phyloP scores from a whole-genome alignment of 148 eudicot species.

The Dianthus caryophyllus region DNA sequence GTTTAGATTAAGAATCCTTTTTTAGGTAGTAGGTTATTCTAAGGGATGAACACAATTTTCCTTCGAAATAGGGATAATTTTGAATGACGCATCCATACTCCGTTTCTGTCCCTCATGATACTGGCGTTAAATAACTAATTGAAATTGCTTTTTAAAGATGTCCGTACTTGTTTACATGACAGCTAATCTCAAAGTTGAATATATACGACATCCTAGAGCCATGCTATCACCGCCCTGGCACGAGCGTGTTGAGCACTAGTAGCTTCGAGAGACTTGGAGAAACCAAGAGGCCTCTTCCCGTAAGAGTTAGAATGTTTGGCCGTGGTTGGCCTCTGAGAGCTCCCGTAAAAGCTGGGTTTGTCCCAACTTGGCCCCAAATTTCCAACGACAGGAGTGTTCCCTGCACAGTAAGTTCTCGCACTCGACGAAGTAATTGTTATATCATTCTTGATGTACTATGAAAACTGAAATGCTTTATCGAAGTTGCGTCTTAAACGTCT shows the following conservation, averaged over 20 bases:
- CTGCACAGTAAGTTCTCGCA: constrained; percentile 71
- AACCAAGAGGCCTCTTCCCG: constrained; percentile 73
- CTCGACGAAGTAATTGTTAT: neutral
- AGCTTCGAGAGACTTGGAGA: constrained; percentile 76
- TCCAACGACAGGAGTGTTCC: constrained; percentile 43
- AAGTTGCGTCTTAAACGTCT: neutral
- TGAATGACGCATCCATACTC: no score
- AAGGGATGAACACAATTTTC: no score
- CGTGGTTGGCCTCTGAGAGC: constrained; percentile 96
- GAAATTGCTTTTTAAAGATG: no score
- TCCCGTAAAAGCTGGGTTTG: constrained; percentile 68
- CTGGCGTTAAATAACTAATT: no score
- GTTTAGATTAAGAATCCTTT: no score
- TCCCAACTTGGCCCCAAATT: constrained; percentile 86
- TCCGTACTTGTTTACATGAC: constrained; percentile 5
- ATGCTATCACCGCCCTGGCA: constrained; percentile 53
- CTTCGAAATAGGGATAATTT: no score
- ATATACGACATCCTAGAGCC: constrained; percentile 82
- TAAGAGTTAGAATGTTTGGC: constrained; percentile 86
- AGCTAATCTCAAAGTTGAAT: constrained; percentile 54
- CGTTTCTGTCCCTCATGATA: no score
- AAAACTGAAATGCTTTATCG: neutral
- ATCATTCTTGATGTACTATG: neutral
- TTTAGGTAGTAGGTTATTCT: no score
- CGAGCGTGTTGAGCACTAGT: constrained; percentile 17